Conservation (phyloP, 2,329 filamentous ascomycete species). For the Periconia macrospinosa region DNA sequence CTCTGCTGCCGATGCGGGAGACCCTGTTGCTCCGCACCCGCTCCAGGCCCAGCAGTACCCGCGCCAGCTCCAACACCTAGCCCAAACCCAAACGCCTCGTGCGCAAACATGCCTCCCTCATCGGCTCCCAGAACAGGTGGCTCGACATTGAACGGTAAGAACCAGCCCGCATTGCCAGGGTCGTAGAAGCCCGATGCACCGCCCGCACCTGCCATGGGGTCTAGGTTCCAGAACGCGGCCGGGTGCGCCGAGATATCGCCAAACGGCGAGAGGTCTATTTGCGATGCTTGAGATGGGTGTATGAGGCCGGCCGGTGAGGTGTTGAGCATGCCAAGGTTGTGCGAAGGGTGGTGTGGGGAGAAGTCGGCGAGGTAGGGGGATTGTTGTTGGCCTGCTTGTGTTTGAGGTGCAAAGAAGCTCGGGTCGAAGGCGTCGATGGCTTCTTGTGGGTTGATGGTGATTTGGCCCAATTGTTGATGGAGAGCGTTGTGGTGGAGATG, state of each 20-base stretch:
- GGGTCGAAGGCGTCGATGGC: constrained; percentile 26
- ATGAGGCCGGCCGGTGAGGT: constrained; percentile 32
- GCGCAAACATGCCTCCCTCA: constrained; percentile 34
- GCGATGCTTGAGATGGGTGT: constrained; percentile 28
- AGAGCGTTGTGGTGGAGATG: constrained; percentile 25
- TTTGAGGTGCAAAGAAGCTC: constrained; percentile 30
- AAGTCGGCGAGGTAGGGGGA: constrained; percentile 49
- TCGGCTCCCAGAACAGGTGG: constrained; percentile 56
- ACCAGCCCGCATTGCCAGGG: constrained; percentile 70
- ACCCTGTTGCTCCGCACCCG: constrained; percentile 8
- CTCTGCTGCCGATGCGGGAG: background rate
- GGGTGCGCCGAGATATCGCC: constrained; percentile 24
- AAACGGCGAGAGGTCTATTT: constrained; percentile 37
- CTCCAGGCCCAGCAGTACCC: constrained; percentile 17
- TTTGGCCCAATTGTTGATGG: constrained; percentile 32
- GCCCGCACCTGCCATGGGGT: constrained; percentile 29
- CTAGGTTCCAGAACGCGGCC: constrained; percentile 36
- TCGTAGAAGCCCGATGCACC: constrained; percentile 36
- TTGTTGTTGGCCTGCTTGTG: constrained; percentile 29
- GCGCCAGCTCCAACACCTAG: constrained; percentile 13
- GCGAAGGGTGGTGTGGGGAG: constrained; percentile 43
- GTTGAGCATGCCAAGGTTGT: constrained; percentile 44
- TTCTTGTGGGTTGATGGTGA: constrained; percentile 35
- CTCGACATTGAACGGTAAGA: constrained; percentile 90
- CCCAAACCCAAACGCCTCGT: constrained; percentile 25